Evolutionary conservation across 176 grass and related monocot genomes (phyloP).

Genomic region (Cenchrus fungigraminus): DNA sequence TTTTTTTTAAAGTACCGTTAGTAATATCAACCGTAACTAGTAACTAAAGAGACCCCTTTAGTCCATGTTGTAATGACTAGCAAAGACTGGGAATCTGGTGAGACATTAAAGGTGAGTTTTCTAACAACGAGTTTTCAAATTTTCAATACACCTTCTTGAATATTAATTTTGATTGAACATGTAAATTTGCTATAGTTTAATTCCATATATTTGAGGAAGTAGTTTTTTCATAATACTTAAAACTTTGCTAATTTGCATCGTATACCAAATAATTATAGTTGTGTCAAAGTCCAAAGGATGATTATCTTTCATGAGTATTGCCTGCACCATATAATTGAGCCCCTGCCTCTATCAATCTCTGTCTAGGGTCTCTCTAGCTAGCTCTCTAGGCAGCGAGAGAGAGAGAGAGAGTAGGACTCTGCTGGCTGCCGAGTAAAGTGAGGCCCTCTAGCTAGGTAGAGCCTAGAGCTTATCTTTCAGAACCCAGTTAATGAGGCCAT

Average conservation of each 20-base stretch:
- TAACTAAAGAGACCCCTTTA: too few species aligned
- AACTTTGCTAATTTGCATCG: background rate
- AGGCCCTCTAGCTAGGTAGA: background rate
- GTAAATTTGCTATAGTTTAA: background rate
- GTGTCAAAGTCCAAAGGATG: background rate
- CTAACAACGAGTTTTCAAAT: too few species aligned
- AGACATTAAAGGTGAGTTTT: too few species aligned
- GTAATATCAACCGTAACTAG: too few species aligned
- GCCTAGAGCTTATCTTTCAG: slow-evolving; percentile 51
- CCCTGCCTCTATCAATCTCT: background rate
- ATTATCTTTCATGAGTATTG: background rate
- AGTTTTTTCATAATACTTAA: background rate
- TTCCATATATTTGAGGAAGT: background rate
- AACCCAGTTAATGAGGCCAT: slow-evolving; percentile 46
- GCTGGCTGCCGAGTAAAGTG: slow-evolving; percentile 2
- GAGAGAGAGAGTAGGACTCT: background rate
- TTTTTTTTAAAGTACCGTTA: too few species aligned
- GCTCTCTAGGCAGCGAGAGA: background rate
- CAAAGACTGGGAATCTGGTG: too few species aligned
- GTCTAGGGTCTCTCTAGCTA: background rate
- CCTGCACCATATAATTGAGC: slow-evolving; percentile 23
- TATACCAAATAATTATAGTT: too few species aligned
- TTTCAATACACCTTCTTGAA: too few species aligned
- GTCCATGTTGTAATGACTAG: too few species aligned
- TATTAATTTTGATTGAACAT: background rate